phyloP scores from a whole-genome alignment of 306 rosid genomes.

The Sindora glabra region DNA sequence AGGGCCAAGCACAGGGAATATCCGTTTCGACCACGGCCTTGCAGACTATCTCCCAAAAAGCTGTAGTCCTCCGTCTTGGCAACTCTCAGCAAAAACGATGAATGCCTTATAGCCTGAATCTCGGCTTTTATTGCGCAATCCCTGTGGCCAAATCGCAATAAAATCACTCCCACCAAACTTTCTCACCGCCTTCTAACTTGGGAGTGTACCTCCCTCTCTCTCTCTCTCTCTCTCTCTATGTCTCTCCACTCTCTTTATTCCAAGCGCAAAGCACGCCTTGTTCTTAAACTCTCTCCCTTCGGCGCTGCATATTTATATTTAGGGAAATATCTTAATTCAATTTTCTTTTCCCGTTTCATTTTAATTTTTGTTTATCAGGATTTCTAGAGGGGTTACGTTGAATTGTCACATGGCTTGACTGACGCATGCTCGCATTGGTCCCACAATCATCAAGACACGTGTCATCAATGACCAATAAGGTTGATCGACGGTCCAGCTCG shows the following conservation, averaged over 20 bases:
- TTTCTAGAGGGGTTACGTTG: background rate
- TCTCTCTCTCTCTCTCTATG: constrained; percentile 13
- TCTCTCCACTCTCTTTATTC: too few species aligned
- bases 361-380: too few species aligned
- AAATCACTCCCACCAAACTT: constrained; percentile 41
- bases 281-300: constrained; percentile 24
- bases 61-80: background rate
- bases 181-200: constrained; percentile 8
- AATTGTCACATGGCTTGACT: constrained; percentile 46
- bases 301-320: constrained; percentile 10
- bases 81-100: constrained; percentile 1
- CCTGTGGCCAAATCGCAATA: constrained; percentile 41
- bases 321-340: background rate
- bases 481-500: constrained; percentile 21
- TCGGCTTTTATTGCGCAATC: constrained; percentile 33
- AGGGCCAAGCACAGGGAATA: background rate
- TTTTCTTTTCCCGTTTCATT: background rate
- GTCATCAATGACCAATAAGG: background rate
- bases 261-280: constrained; percentile 42
- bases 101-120: constrained; percentile 15
- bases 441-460: constrained; percentile 2
- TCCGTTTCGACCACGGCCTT: background rate
- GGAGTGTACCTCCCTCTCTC: constrained; percentile 7
- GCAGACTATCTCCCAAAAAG: background rate
- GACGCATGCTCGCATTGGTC: constrained; percentile 20